Conservation (phyloP, 2,329 filamentous ascomycete species). For the Cytospora leucostoma region DNA sequence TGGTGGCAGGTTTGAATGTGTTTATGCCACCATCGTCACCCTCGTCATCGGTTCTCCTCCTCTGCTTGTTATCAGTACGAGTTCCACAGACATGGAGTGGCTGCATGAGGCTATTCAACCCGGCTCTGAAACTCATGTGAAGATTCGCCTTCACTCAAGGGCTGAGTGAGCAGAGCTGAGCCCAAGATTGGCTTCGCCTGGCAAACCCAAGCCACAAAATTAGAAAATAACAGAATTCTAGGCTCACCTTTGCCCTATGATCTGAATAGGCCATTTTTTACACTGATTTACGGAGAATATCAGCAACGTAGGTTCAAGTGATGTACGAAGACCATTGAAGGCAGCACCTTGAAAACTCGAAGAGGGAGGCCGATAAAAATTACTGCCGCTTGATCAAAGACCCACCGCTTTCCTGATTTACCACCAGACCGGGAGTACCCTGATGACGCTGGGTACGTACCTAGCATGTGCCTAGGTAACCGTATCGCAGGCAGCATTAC, state of each 20-base stretch:
- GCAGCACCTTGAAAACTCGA: constrained; percentile 13
- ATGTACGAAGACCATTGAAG: background rate
- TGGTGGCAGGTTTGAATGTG: constrained; percentile 67
- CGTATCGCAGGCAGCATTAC: background rate
- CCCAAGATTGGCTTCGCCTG: background rate
- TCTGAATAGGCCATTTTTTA: constrained; percentile 13
- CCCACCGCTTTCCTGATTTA: constrained; percentile 6
- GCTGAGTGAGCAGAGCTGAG: background rate
- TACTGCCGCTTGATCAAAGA: constrained; percentile 11
- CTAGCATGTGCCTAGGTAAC: background rate
- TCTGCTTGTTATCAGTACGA: constrained; percentile 42
- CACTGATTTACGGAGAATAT: background rate
- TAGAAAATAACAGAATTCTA: background rate
- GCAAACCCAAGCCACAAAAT: background rate
- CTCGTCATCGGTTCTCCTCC: constrained; percentile 49
- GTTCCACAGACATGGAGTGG: constrained; percentile 22
- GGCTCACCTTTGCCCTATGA: constrained; percentile 29
- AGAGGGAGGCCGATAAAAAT: constrained; percentile 12
- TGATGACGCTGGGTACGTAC: background rate
- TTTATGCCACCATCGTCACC: constrained; percentile 43
- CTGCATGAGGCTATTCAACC: background rate
- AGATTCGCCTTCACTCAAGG: constrained; percentile 13
- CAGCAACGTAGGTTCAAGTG: background rate
- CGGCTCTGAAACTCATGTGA: background rate
- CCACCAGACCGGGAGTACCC: background rate